Conservation (phyloP, 495 filamentous ascomycete genomes). For the Hypomontagnella monticulosa region DNA sequence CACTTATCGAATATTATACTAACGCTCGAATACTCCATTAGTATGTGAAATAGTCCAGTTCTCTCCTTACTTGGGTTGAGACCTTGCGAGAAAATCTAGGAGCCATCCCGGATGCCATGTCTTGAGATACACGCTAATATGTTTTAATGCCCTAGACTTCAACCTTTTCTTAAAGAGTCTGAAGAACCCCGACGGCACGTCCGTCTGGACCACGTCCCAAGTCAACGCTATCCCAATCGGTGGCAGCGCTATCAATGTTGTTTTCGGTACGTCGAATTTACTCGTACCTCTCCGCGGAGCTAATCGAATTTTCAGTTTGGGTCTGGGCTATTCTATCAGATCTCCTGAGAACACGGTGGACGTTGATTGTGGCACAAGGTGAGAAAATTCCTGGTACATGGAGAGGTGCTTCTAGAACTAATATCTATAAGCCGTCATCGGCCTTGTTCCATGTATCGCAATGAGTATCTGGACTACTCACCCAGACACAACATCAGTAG, state of each 20-base stretch:
- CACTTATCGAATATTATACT: too few relatives aligned
- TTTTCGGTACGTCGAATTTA: conserved; percentile 39
- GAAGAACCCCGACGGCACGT: conserved; percentile 46
- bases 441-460: conserved; percentile 50
- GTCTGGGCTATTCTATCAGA: conserved; percentile 54
- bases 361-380: conserved; percentile 51
- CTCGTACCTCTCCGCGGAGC: neutral
- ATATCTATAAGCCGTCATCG: conserved; percentile 43
- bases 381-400: neutral
- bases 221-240: conserved; percentile 53
- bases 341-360: conserved; percentile 49
- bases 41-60: too few relatives aligned
- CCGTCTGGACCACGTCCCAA: conserved; percentile 47
- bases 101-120: too few relatives aligned
- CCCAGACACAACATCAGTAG: conserved; percentile 43
- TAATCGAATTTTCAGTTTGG: conserved; percentile 45
- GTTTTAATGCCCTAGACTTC: too few relatives aligned
- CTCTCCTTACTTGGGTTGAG: too few relatives aligned
- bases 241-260: conserved; percentile 50
- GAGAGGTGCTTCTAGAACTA: neutral
- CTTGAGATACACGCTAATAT: too few relatives aligned
- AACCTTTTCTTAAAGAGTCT: conserved; percentile 52
- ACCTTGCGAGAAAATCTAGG: too few relatives aligned
- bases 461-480: conserved; percentile 53
- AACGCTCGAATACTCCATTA: too few relatives aligned